Evolutionary conservation across 805 yeast genomes (phyloP), one percentile per base, ranked within the genome.

Genomic region (Metschnikowia proteae): DNA sequence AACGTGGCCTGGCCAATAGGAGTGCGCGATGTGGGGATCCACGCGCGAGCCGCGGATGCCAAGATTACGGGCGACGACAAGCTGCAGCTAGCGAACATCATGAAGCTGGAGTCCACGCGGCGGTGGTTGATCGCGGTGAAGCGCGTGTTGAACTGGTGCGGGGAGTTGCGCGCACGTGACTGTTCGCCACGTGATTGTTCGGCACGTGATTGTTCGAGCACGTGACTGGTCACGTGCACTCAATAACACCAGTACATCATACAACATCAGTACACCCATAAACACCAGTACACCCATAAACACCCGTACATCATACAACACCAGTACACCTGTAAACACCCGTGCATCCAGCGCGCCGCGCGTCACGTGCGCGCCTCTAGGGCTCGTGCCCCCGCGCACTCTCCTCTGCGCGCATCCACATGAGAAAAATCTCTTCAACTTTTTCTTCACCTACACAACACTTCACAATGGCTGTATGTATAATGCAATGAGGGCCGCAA

Each of bases 1-100:
- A 87, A 88, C 56, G 88, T 86, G 2, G 91, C 94, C 4, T 89
- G 96, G 96, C 97, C 97, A 2, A 85, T 88, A 54, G 97, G 96
- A 27, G 86, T 89, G 10, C 71, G 81, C 6, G 80, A 80, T 48
- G 85, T 89, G 11, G 89, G 94, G 43, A 87, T 89, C 49, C 96
- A 88, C 62, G 83, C 82, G 8, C 69, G 96, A 51, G 78, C 83
- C 47, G 82, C 86, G 1, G 82, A 79, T 45, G 73, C 75, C 49
- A 79, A 78, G 54, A 77, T 84, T 31, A 74, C 80, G 5, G 81
- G 82, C 17, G 74, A 73, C 40, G 58, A 60, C 38, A 63, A 63
- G 50, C 69, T 72, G 28, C 59, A 62, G 48, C 60, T 74, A 7
- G 83, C 94, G 10, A 86, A 86, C 61, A 84, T 89, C 30, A 84